phyloP scores from a whole-genome alignment of 768 basidiomycete species.

The Hypholoma fasciculare region DNA sequence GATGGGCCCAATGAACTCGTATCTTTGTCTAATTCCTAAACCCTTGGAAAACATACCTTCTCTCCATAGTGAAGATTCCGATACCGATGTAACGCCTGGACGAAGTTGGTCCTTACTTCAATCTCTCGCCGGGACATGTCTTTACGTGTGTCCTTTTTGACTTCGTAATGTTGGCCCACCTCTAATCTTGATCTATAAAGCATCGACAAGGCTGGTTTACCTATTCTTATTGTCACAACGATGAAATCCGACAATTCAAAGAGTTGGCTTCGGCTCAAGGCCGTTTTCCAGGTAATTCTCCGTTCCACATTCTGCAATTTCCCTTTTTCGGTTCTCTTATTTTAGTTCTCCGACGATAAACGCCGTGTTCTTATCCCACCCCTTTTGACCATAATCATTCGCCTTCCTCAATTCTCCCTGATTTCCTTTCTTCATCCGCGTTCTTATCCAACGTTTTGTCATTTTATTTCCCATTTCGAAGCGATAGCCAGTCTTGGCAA shows the following conservation, averaged over 20 bases:
- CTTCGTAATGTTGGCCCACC: slow-evolving; percentile 24
- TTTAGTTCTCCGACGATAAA: slow-evolving; percentile 24
- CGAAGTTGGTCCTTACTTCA: slow-evolving; percentile 84
- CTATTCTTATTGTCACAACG: slow-evolving; percentile 94
- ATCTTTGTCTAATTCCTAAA: slow-evolving; percentile 79
- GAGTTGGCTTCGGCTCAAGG: slow-evolving; percentile 69
- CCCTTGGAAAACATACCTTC: slow-evolving; percentile 47
- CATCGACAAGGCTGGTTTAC: slow-evolving; percentile 95
- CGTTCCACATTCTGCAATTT: slow-evolving; percentile 14
- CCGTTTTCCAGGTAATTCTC: slow-evolving; percentile 59
- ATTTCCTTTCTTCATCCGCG: slow-evolving; percentile 25
- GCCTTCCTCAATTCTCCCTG: slow-evolving; percentile 18
- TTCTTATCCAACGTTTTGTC: slow-evolving; percentile 20
- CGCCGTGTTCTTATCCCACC: slow-evolving; percentile 22
- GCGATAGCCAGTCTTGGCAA: slow-evolving; percentile 13
- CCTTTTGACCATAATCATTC: slow-evolving; percentile 21
- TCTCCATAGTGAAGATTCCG: slow-evolving; percentile 49
- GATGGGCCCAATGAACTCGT: slow-evolving; percentile 67
- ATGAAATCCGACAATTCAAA: slow-evolving; percentile 94
- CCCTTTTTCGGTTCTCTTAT: slow-evolving; percentile 15
- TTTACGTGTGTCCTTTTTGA: slow-evolving; percentile 66
- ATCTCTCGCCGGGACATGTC: slow-evolving; percentile 75
- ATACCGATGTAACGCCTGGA: slow-evolving; percentile 64
- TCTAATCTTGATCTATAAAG: slow-evolving; percentile 43
- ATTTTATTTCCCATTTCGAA: slow-evolving; percentile 22